A percentile compares a stretch with the other conserved stretches of the same genome.
Evolutionary conservation across 1,284 basidiomycete species (phyloP).

Genomic region (Gastroboletus turbinatus): DNA sequence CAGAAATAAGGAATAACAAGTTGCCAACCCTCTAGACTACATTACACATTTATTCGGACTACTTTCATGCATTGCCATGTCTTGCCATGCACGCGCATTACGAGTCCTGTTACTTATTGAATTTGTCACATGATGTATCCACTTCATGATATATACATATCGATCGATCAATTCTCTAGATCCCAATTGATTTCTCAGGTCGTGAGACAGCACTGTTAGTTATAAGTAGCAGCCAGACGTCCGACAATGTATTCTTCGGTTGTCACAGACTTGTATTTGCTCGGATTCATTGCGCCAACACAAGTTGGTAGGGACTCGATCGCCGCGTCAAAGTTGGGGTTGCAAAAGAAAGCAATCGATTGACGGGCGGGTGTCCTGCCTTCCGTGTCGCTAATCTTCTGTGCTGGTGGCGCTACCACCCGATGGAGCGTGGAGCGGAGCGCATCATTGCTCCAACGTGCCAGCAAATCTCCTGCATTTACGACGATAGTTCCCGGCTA

Average conservation of each 20-base stretch:
- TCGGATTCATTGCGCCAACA: constrained; percentile 46
- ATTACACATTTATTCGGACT: constrained; percentile 23
- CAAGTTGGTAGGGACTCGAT: constrained; percentile 78
- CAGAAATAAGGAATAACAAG: constrained; percentile 48
- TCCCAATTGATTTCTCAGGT: background rate
- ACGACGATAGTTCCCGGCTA: constrained; percentile 80
- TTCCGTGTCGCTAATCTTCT: constrained; percentile 48
- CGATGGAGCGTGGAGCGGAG: constrained; percentile 79
- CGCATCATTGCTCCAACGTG: constrained; percentile 83
- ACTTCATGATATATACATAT: constrained; percentile 13
- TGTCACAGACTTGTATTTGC: constrained; percentile 63
- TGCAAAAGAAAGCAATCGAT: constrained; percentile 87
- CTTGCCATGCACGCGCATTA: constrained; percentile 9
- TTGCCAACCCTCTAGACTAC: constrained; percentile 10
- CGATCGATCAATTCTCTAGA: constrained; percentile 7
- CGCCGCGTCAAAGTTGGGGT: constrained; percentile 70
- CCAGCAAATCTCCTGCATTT: constrained; percentile 80
- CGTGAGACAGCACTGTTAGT: constrained; percentile 10
- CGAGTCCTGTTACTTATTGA: constrained; percentile 25
- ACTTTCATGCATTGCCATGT: constrained; percentile 11
- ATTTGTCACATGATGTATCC: constrained; percentile 25
- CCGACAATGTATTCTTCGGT: constrained; percentile 79
- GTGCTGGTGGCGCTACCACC: constrained; percentile 70
- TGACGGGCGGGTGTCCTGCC: constrained; percentile 65
- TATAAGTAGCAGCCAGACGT: constrained; percentile 61